These are phyloP conservation scores for Alternaria gansuensis DNA, from an alignment of 2,329 filamentous ascomycete species.

Conservation along the genomic window DNA sequence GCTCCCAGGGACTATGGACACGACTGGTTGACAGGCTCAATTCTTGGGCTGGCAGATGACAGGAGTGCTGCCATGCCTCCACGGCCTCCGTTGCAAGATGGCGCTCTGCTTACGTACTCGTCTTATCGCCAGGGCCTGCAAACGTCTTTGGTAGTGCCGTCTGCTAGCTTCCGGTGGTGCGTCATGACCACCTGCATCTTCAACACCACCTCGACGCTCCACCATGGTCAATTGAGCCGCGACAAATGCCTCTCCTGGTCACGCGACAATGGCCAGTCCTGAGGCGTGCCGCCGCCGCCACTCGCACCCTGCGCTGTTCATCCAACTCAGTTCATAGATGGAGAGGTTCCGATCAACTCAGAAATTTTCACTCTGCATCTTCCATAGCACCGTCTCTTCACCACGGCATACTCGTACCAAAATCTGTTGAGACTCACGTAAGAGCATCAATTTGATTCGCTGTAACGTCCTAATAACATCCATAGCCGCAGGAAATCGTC, in stretches of 20 bases:
- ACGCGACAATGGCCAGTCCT: conserved; percentile 41
- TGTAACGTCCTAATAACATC: conserved; percentile 16
- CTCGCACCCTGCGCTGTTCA: conserved; percentile 10
- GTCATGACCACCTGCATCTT: conserved; percentile 12
- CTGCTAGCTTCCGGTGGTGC: conserved; percentile 26
- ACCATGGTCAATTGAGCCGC: conserved; percentile 40
- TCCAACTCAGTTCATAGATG: neutral
- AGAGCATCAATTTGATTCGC: conserved; percentile 7
- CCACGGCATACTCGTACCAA: conserved; percentile 43
- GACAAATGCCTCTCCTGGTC: conserved; percentile 44
- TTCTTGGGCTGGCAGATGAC: conserved; percentile 28
- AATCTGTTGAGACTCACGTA: conserved; percentile 36
- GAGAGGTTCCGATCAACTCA: neutral
- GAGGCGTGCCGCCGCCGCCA: conserved; percentile 26
- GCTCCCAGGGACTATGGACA: conserved; percentile 7
- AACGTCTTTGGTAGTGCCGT: conserved; percentile 3
- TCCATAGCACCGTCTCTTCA: conserved; percentile 11
- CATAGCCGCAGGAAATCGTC: conserved; percentile 38
- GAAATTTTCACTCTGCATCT: neutral
- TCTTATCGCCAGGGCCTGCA: neutral
- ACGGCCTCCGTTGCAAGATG: conserved; percentile 24
- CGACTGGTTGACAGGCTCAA: conserved; percentile 18
- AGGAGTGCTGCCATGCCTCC: conserved; percentile 25
- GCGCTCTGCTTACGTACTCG: conserved; percentile 22
- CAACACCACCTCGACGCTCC: conserved; percentile 13